phyloP scores from a whole-genome alignment of 2,329 filamentous ascomycete genomes.

The Fusarium anguioides region DNA sequence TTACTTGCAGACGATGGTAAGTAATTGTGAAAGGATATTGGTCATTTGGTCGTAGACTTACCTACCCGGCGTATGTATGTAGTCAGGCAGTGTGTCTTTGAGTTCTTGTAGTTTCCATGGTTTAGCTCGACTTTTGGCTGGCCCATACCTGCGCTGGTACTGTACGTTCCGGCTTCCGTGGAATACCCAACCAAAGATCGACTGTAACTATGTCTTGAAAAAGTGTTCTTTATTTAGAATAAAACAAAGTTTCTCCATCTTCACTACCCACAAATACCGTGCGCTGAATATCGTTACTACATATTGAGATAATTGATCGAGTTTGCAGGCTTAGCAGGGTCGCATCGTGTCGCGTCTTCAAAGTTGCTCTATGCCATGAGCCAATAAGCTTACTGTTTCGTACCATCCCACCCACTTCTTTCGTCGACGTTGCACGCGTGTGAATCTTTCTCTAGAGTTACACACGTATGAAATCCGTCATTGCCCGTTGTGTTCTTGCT shows the following conservation, averaged over 20 bases:
- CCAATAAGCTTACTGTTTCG: conserved; percentile 10
- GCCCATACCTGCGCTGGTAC: not conserved
- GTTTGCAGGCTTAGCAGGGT: conserved; percentile 13
- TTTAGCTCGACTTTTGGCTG: not conserved
- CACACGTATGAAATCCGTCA: conserved; percentile 38
- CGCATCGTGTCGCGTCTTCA: conserved; percentile 19
- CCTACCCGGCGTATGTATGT: too few species aligned
- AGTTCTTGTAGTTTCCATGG: not conserved
- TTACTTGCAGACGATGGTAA: not conserved
- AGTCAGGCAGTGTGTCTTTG: too few species aligned
- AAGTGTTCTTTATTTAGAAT: conserved; percentile 18
- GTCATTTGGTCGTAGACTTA: not conserved
- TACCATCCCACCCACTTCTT: conserved; percentile 11
- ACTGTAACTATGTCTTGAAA: not conserved
- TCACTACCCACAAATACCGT: conserved; percentile 10
- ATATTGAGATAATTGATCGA: conserved; percentile 10
- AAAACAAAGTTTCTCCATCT: conserved; percentile 27
- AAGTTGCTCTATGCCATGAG: conserved; percentile 9
- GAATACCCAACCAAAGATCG: not conserved
- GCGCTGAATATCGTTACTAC: conserved; percentile 8
- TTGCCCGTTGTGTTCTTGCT: conserved; percentile 20
- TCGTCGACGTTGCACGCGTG: conserved; percentile 24
- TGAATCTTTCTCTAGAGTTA: conserved; percentile 12
- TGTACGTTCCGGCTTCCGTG: not conserved
- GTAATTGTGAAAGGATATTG: not conserved